Evolutionary conservation across 352 stramenopile species (phyloP), one percentile per base, ranked within the genome.

Genomic region (Saprolegnia diclina): DNA sequence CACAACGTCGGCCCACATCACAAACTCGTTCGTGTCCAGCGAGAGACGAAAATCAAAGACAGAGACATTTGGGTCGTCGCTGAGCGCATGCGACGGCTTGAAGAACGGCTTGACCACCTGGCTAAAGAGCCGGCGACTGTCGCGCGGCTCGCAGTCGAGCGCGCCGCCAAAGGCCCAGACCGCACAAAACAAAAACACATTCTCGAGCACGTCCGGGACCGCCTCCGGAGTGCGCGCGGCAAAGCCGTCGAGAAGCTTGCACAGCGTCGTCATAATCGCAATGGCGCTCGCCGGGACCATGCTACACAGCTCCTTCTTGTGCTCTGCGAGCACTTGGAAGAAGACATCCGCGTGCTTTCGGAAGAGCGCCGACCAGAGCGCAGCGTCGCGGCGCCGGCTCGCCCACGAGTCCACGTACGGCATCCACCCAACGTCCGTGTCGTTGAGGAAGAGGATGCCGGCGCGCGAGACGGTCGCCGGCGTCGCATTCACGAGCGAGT

Each of bases 361-460:
- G 76, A 99, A 98, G 0, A 98, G 77, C 0, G 80, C 85, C 11
- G 85, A 87, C 16, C 98, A 77, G 16, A 91, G 81, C 0, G 84
- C 79, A 10, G 79, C 85, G 64, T 99, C 95, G 52, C 85, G 78
- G 42, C 90, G 81, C 4, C 79, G 73, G 52, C 94, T 81, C 13
- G 97, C 74, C 95, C 95, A 98, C 9, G 90, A 98, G 52, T 98
- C 93, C 0, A 97, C 89, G 52, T 97, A 94, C 38, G 95, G 93
- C 55, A 87, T 81, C 93, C 94, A 98, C 0, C 94, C 95, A 65
- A 98, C 88, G 42, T 92, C 78, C 0, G 69, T 71, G 56, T 98
- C 94, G 67, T 98, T 97, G 45, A 99, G 95, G 75, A 97, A 98
- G 55, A 99, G 90, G 71, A 99, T 98, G 0, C 96, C 95, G 19